phyloP scores from a whole-genome alignment of 2,329 filamentous ascomycete species.

The Talaromyces sp. region DNA sequence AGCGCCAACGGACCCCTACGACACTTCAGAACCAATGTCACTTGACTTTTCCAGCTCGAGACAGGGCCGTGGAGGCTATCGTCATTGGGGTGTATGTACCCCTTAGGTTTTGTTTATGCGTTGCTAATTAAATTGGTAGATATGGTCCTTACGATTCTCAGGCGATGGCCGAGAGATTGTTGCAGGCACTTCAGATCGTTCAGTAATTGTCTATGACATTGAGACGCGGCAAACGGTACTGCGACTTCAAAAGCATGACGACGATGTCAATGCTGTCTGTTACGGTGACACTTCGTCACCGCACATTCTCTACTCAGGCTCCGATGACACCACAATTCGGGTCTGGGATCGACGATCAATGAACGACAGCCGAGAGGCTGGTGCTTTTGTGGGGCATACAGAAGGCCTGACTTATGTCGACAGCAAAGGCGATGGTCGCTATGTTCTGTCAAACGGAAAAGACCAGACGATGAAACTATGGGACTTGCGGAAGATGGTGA shows the following conservation, averaged over 20 bases:
- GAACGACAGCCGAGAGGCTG: constrained; percentile 57
- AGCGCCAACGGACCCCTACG: constrained; percentile 78
- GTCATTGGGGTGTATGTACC: constrained; percentile 40
- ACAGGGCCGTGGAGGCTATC: constrained; percentile 32
- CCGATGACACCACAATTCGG: constrained; percentile 88
- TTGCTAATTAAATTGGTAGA: constrained; percentile 38
- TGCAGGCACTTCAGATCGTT: constrained; percentile 73
- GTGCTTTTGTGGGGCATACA: constrained; percentile 61
- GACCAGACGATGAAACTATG: constrained; percentile 97
- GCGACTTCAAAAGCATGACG: constrained; percentile 68
- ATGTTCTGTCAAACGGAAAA: constrained; percentile 89
- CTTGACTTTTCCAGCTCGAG: constrained; percentile 64
- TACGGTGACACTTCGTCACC: constrained; percentile 85
- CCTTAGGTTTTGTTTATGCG: neutral
- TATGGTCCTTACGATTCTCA: constrained; percentile 90
- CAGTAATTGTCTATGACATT: constrained; percentile 88
- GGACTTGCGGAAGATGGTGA: constrained; percentile 88
- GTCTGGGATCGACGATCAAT: constrained; percentile 86
- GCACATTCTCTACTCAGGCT: constrained; percentile 92
- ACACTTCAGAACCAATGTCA: constrained; percentile 71
- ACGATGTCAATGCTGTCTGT: constrained; percentile 95
- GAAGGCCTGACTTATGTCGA: constrained; percentile 63
- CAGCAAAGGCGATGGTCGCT: constrained; percentile 82
- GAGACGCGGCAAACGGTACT: constrained; percentile 72
- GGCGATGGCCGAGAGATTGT: constrained; percentile 88